A percentile compares a stretch with the other conserved stretches of the same genome.
phyloP scores from a whole-genome alignment of 768 basidiomycete species.

The Chlorophyllum brunneum region DNA sequence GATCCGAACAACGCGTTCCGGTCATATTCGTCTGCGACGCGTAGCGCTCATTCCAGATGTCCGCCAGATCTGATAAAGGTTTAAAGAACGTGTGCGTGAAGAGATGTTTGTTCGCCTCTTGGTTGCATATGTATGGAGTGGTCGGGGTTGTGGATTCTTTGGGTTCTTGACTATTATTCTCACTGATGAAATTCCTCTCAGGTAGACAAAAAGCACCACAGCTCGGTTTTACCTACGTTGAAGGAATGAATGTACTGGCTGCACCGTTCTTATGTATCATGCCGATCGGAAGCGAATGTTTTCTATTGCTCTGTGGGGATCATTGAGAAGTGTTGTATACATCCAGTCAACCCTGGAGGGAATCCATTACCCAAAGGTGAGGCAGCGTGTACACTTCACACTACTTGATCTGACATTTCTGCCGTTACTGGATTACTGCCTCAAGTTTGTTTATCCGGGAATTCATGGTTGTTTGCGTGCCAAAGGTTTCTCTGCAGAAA shows the following conservation, averaged over 20 bases:
- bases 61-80: constrained; percentile 83
- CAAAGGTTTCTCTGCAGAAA: constrained; percentile 91
- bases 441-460: constrained; percentile 88
- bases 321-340: constrained; percentile 93
- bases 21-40: constrained; percentile 29
- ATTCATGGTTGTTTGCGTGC: constrained; percentile 76
- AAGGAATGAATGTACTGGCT: constrained; percentile 98
- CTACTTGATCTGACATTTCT: not conserved
- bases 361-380: constrained; percentile 89
- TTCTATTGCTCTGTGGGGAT: constrained; percentile 96
- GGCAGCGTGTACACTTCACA: constrained; percentile 15
- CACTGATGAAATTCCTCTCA: constrained; percentile 22
- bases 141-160: constrained; percentile 56
- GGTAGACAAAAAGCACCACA: constrained; percentile 77
- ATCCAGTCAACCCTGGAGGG: constrained; percentile 95
- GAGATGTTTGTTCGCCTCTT: constrained; percentile 95
- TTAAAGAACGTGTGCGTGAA: constrained; percentile 94
- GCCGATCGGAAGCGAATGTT: constrained; percentile 97
- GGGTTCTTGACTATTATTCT: not conserved
- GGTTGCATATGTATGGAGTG: constrained; percentile 98
- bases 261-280: constrained; percentile 97
- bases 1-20: constrained; percentile 94
- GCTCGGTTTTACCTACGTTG: constrained; percentile 92
- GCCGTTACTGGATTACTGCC: constrained; percentile 88
- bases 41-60: not conserved